A percentile compares a stretch with the other conserved stretches of the same genome.
Conservation (phyloP, 2,329 filamentous ascomycete species). For the Diaporthe nobilis region DNA sequence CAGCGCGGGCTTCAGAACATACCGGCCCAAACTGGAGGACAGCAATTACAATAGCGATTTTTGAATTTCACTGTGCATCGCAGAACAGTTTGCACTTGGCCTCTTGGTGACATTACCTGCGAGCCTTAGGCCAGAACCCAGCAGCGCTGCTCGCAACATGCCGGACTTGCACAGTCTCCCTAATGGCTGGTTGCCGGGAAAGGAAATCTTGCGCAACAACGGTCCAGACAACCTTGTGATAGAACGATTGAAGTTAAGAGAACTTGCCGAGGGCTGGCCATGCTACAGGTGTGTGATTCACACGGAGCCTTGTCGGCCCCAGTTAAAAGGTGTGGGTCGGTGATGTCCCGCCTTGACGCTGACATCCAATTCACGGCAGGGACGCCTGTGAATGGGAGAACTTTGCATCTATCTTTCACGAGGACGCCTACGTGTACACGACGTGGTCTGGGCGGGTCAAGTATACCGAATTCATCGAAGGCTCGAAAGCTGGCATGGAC, state of each 20-base stretch:
- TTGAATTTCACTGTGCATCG: background rate
- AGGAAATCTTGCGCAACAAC: constrained; percentile 60
- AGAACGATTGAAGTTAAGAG: constrained; percentile 62
- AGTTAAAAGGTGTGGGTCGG: background rate
- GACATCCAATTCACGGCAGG: background rate
- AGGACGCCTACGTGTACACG: constrained; percentile 5
- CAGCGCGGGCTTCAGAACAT: background rate
- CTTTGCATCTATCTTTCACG: constrained; percentile 13
- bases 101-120: background rate
- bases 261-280: constrained; percentile 65
- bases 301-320: background rate
- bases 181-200: constrained; percentile 52
- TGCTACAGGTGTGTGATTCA: constrained; percentile 54
- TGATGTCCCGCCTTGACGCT: background rate
- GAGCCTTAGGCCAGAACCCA: background rate
- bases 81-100: background rate
- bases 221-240: constrained; percentile 59
- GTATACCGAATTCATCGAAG: constrained; percentile 7
- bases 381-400: constrained; percentile 20
- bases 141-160: constrained; percentile 45
- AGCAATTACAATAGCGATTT: background rate
- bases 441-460: constrained; percentile 15
- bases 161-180: constrained; percentile 54
- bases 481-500: constrained; percentile 1
- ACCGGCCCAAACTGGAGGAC: background rate